Conservation (phyloP, 148 eudicot species). For the Suaeda aralocaspica region DNA sequence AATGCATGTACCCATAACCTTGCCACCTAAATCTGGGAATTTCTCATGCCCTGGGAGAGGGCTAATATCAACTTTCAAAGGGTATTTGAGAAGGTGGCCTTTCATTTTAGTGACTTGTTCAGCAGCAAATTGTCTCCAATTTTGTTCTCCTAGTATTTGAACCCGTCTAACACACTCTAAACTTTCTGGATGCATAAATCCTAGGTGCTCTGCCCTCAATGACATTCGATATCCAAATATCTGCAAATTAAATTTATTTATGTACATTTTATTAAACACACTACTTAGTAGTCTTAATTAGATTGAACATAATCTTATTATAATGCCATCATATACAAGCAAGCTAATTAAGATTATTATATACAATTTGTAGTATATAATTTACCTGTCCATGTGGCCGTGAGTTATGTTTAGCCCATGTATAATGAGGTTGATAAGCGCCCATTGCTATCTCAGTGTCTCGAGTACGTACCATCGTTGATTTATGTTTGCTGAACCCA, state of each 20-base stretch:
- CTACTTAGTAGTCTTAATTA: no score
- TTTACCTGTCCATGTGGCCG: slow-evolving; percentile 77
- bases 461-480: slow-evolving; percentile 87
- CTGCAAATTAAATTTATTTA: slow-evolving; percentile 26
- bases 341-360: no score
- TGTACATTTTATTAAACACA: no score
- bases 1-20: slow-evolving; percentile 64
- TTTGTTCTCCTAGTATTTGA: slow-evolving; percentile 45
- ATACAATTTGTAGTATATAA: no score
- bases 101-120: slow-evolving; percentile 53
- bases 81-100: slow-evolving; percentile 82
- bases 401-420: slow-evolving; percentile 44
- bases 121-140: slow-evolving; percentile 69
- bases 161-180: slow-evolving; percentile 65
- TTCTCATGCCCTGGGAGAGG: slow-evolving; percentile 64
- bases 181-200: slow-evolving; percentile 64
- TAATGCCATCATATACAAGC: no score
- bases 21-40: slow-evolving; percentile 79
- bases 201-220: slow-evolving; percentile 84
- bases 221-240: slow-evolving; percentile 83
- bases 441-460: slow-evolving; percentile 98
- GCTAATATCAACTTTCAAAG: slow-evolving; percentile 64
- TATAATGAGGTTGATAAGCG: slow-evolving; percentile 80
- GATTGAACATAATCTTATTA: no score
- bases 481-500: slow-evolving; percentile 92